Percentiles rank a stretch among this genome's conserved stretches.
phyloP scores from a whole-genome alignment of 352 stramenopile genomes.

The Globisporangium mamillatum region DNA sequence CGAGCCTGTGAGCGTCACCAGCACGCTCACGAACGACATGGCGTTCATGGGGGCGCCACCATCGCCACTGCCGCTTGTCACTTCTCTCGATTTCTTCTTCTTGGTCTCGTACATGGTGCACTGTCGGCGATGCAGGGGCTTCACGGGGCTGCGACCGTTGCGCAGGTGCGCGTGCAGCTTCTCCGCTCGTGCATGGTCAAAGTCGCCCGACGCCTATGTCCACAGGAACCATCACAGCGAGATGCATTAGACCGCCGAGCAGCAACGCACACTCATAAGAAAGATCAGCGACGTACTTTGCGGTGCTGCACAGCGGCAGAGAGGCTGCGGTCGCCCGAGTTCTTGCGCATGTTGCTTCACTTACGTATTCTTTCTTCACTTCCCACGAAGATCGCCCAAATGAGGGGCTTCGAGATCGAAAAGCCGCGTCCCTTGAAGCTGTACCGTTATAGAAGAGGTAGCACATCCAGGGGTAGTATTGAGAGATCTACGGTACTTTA shows the following conservation, averaged over 20 bases:
- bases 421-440: not conserved
- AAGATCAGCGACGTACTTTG: conserved; percentile 25
- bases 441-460: not conserved
- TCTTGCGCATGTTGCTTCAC: conserved; percentile 30
- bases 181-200: conserved; percentile 35
- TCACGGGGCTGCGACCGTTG: conserved; percentile 23
- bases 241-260: not conserved
- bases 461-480: not conserved
- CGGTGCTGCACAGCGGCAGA: conserved; percentile 58
- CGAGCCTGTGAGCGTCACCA: conserved; percentile 28
- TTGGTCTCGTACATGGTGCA: not conserved
- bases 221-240: not conserved
- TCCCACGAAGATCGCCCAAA: conserved; percentile 6
- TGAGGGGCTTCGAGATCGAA: not conserved
- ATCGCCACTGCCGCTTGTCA: not conserved
- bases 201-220: conserved; percentile 35
- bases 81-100: not conserved
- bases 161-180: conserved; percentile 35
- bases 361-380: not conserved
- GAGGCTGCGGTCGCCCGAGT: conserved; percentile 32
- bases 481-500: not conserved
- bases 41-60: conserved; percentile 16
- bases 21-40: conserved; percentile 23
- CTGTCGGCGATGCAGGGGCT: not conserved
- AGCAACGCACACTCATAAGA: not conserved